Evolutionary conservation across 176 grass and related monocot species (phyloP), one percentile per base, ranked within the genome.

Genomic region (Tuctoria greenei): DNA sequence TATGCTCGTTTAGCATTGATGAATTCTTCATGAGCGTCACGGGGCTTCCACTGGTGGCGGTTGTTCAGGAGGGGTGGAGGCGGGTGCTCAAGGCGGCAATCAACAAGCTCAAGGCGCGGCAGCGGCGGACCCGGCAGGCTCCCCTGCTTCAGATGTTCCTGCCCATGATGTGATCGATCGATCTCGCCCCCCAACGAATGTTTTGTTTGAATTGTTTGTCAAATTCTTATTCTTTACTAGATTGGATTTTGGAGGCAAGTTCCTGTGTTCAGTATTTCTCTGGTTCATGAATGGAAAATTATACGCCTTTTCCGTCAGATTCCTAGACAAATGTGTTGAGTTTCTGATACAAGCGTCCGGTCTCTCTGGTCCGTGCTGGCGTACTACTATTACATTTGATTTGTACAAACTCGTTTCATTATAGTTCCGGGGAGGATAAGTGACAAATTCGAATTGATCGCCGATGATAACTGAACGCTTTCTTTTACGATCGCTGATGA

Each of bases 21-120:
- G 59, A 18, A 45, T 74, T 83, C 10, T 27, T 24, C 40, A 16
- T 10, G 23, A 47, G 27, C 45, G 6, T 79, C 16, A 79, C 28
- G 55, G 46, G 27, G 10, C 25, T 66, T 80, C 76, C 54, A 46
- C 35, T 43, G 49, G 41, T 77, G 65, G 24, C 20, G 35, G 1
- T 79, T 28, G 0, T 79, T 38, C 76, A 84, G 81, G 57, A 83
- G 39, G 84, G 91, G 15, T 90, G 87, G 91, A 80, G 83, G 44
- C 66, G 61, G 61, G 74, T 83, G 58, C 76, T 90, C 12, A 90
- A 81, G 64, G 91, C 87, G 59, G 87, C 87, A 35, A 84, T 86
- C 47, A 87, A 46, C 74, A 81, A 86, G 49, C 90, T 93, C 82
- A 93, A 93, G 82, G 75, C 80, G 55, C 84, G 73, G 44, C 83